Evolutionary conservation across 352 stramenopile species (phyloP).

Genomic region (Phytopythium vexans): DNA sequence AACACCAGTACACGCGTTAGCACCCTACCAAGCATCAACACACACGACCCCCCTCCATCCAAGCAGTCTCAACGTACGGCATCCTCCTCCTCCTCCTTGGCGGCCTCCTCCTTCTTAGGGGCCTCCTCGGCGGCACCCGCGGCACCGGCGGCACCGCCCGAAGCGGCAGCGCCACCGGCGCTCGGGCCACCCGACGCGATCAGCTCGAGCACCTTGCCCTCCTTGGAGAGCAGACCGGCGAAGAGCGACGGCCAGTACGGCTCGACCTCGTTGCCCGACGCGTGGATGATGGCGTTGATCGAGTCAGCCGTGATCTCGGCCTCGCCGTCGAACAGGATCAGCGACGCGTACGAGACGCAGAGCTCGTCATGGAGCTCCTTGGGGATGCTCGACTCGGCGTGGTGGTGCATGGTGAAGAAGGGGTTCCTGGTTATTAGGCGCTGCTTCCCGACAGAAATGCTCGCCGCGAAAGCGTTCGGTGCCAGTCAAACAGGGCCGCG

Average conservation of each 20-base stretch:
- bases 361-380: conserved; percentile 88
- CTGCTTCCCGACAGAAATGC: conserved; percentile 27
- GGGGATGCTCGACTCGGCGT: conserved; percentile 51
- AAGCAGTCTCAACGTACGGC: conserved; percentile 32
- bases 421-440: too few relatives aligned
- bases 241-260: conserved; percentile 84
- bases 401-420: too few relatives aligned
- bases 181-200: conserved; percentile 68
- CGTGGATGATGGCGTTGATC: conserved; percentile 58
- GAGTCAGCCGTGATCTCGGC: conserved; percentile 79
- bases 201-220: conserved; percentile 74
- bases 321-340: conserved; percentile 84
- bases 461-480: conserved; percentile 7
- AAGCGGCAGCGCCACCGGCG: conserved; percentile 30
- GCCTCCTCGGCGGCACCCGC: conserved; percentile 40
- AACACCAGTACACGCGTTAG: too few relatives aligned
- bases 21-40: not conserved
- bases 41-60: conserved; percentile 1
- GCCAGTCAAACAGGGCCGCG: not conserved
- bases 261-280: conserved; percentile 84
- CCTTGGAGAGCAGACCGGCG: conserved; percentile 65
- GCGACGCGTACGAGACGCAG: conserved; percentile 76
- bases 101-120: conserved; percentile 52
- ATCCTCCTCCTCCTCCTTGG: conserved; percentile 64
- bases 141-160: conserved; percentile 19